Base-by-base conservation (phyloP, 495 filamentous ascomycete species). In the Talaromyces stipitatus region DNA sequence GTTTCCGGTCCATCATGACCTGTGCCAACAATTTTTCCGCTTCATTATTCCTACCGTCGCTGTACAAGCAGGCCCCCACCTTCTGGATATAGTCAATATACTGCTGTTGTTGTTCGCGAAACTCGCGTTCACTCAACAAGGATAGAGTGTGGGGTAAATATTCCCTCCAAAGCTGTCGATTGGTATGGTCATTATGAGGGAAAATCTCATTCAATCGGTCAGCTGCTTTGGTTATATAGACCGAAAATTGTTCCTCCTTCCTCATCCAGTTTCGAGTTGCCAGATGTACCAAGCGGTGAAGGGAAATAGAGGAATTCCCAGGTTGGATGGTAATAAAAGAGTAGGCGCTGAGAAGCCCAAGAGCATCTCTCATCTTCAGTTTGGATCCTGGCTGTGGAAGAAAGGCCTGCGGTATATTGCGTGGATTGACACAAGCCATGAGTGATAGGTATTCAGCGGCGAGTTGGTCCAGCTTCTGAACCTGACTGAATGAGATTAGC, bases 401-500 rank as follows among this genome's bases (percentile, higher is more conserved):
- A 2, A 67, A 48, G 7, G 61, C 63, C 76, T 78, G 43, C 65
- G 63, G 32, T 36, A 56, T 59, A 74, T 55, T 29, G 6, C 47
- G 45, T 50, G 61, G 59, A 4, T 74, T 66, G 14, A 77, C 57
- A 27, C 65, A 62, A 6, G 69, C 63, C 58, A 77, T 69, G 57
- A 75, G 73, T 12, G 58, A 58, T 20, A 78, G 51, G 30, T 69
- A 62, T 1, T 71, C 57, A 6, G 68, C 68, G 5, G 74, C 73
- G 4, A 58, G 23, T 0, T 32, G 20, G 48, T 75, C 58, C 12
- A 51, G 50, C 27, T 62, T 51, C 50, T 62, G 64, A 23, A 78
- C 72, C 50, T 77, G 71, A 2, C 71, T 63, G 54, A 79, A 76
- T 6, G 76, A 76, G 16, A 79, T 66, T 2, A 72, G 63, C 76